Evolutionary conservation across 2,329 filamentous ascomycete species (phyloP).

Genomic region (Zymoseptoria pseudotritici): DNA sequence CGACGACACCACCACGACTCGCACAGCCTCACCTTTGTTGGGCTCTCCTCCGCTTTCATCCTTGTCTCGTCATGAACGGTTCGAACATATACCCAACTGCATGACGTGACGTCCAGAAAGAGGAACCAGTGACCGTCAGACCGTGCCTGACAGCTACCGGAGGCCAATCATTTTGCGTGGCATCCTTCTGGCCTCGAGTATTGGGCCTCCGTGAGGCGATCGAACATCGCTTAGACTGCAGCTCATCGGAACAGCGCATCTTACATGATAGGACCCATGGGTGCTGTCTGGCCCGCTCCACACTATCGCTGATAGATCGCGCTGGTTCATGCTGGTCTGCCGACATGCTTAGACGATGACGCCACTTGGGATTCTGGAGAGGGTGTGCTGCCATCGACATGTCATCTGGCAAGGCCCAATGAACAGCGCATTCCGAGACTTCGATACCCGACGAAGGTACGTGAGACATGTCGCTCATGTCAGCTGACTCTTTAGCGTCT

Average conservation of each 20-base stretch:
- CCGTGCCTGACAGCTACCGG: slow-evolving; percentile 16
- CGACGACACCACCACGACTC: background rate
- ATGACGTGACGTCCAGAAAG: slow-evolving; percentile 13
- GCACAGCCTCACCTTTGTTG: background rate
- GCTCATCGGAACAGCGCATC: slow-evolving; percentile 17
- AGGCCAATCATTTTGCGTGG: slow-evolving; percentile 15
- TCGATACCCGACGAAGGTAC: background rate
- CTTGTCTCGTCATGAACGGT: slow-evolving; percentile 10
- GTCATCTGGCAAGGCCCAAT: slow-evolving; percentile 11
- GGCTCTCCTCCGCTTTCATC: slow-evolving; percentile 8
- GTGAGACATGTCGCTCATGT: slow-evolving; percentile 9
- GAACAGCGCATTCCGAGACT: slow-evolving; percentile 12
- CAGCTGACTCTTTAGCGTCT: slow-evolving; percentile 7
- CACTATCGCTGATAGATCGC: background rate
- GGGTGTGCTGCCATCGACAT: slow-evolving; percentile 10
- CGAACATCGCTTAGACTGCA: slow-evolving; percentile 6
- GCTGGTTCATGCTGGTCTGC: slow-evolving; percentile 7
- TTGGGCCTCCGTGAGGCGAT: slow-evolving; percentile 9
- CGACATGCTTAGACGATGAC: background rate
- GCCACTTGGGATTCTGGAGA: slow-evolving; percentile 1
- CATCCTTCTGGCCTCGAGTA: slow-evolving; percentile 10
- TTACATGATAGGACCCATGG: slow-evolving; percentile 8
- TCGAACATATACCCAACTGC: background rate
- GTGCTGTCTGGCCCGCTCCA: background rate
- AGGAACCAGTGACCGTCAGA: slow-evolving; percentile 12